phyloP scores from a whole-genome alignment of 768 basidiomycete species.

The Termitomyces bulborhizus region DNA sequence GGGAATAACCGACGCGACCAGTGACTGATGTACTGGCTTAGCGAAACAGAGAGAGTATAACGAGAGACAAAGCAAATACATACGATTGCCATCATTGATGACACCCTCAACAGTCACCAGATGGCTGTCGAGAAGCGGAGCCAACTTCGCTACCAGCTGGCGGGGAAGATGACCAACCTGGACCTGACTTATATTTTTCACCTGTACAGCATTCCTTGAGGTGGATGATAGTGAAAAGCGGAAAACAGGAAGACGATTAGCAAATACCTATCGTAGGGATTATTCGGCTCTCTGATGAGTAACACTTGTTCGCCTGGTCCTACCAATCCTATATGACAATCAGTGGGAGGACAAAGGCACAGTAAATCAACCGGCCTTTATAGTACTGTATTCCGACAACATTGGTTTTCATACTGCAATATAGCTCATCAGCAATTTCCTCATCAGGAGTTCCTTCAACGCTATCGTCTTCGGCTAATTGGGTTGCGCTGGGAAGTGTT shows the following conservation, averaged over 20 bases:
- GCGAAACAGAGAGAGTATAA: not conserved
- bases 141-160: constrained; percentile 48
- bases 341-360: constrained; percentile 6
- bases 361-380: constrained; percentile 33
- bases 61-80: constrained; percentile 3
- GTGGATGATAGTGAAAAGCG: not conserved
- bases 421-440: constrained; percentile 61
- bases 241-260: too few species aligned
- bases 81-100: constrained; percentile 65
- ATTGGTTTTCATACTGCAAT: constrained; percentile 48
- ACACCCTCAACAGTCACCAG: constrained; percentile 68
- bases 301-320: constrained; percentile 73
- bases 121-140: constrained; percentile 64
- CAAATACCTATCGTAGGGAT: constrained; percentile 57
- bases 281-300: constrained; percentile 60
- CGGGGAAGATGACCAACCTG: constrained; percentile 83
- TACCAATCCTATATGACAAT: constrained; percentile 53
- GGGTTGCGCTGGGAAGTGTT: constrained; percentile 10
- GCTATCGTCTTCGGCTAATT: constrained; percentile 29
- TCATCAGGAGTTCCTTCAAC: constrained; percentile 39
- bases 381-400: constrained; percentile 88
- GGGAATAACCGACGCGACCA: constrained; percentile 40
- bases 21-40: constrained; percentile 25
- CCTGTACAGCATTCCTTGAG: constrained; percentile 71
- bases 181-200: constrained; percentile 63